Conservation (phyloP, 1,139 yeast species). For the Pneumocystis sp. region DNA sequence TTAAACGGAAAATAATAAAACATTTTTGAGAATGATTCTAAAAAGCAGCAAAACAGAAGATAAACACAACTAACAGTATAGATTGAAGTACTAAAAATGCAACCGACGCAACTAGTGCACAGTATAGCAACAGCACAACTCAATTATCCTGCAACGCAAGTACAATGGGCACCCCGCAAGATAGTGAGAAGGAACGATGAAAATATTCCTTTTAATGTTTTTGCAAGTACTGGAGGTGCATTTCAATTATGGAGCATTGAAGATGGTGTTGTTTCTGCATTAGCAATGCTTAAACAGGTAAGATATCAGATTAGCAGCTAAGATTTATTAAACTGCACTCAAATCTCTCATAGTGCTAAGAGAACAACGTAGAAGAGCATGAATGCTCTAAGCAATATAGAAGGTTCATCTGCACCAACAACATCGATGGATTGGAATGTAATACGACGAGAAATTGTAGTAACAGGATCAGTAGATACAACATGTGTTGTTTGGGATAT, state of each 20-base stretch:
- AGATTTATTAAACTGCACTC: too few relatives aligned
- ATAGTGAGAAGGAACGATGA: neutral
- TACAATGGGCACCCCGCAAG: neutral
- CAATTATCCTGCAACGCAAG: neutral
- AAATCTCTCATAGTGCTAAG: neutral
- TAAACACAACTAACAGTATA: neutral
- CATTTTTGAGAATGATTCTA: too few relatives aligned
- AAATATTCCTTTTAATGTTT: neutral
- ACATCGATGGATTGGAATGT: slow-evolving; percentile 91
- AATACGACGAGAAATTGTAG: slow-evolving; percentile 51
- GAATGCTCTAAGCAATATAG: slow-evolving; percentile 27
- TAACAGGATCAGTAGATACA: slow-evolving; percentile 84
- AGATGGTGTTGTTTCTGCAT: slow-evolving; percentile 6
- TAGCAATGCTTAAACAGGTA: slow-evolving; percentile 17
- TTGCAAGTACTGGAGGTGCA: slow-evolving; percentile 9
- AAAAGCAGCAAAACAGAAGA: too few relatives aligned
- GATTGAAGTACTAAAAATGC: neutral
- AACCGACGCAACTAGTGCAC: neutral
- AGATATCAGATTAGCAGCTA: neutral
- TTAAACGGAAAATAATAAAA: too few relatives aligned
- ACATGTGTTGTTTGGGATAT: slow-evolving; percentile 96
- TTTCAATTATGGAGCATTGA: slow-evolving; percentile 7
- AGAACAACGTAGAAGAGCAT: neutral
- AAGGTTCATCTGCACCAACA: slow-evolving; percentile 36
- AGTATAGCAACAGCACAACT: neutral